Evolutionary conservation across 164 flowering plant genomes (phyloP).

Genomic region (Piper betle): DNA sequence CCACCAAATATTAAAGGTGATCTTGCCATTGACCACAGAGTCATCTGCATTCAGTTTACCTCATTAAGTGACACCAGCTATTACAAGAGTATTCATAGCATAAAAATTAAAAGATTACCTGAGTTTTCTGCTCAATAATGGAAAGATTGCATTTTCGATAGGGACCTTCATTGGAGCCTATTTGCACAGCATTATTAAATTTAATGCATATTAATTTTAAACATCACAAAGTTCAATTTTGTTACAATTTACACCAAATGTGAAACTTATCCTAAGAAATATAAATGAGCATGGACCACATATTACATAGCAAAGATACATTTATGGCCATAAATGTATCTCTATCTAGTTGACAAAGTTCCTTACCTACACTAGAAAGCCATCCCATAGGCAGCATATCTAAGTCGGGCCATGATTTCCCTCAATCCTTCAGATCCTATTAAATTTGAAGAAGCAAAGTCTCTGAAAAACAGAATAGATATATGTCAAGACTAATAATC

Average conservation of each 20-base stretch:
- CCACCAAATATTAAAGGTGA: constrained; percentile 98
- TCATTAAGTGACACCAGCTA: background rate
- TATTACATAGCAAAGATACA: too few relatives aligned
- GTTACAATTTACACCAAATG: background rate
- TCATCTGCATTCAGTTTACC: constrained; percentile 35
- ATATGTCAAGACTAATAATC: background rate
- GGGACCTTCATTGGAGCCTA: constrained; percentile 72
- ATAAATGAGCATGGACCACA: too few relatives aligned
- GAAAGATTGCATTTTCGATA: constrained; percentile 50
- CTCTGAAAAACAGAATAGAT: constrained; percentile 29
- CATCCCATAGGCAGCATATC: constrained; percentile 94
- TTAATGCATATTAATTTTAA: background rate
- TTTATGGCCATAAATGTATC: too few relatives aligned
- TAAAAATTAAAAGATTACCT: constrained; percentile 25
- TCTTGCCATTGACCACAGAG: constrained; percentile 86
- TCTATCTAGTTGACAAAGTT: too few relatives aligned
- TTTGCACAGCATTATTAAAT: constrained; percentile 1
- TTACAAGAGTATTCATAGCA: background rate
- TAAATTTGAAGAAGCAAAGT: constrained; percentile 50
- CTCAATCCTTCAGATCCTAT: constrained; percentile 52
- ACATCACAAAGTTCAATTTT: background rate
- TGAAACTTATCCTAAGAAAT: constrained; percentile 28
- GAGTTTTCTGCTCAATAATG: constrained; percentile 62
- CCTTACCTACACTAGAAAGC: constrained; percentile 77
- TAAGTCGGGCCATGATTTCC: constrained; percentile 89